Base-by-base conservation (phyloP, 2,329 filamentous ascomycete species). In the Penicillium sp. region DNA sequence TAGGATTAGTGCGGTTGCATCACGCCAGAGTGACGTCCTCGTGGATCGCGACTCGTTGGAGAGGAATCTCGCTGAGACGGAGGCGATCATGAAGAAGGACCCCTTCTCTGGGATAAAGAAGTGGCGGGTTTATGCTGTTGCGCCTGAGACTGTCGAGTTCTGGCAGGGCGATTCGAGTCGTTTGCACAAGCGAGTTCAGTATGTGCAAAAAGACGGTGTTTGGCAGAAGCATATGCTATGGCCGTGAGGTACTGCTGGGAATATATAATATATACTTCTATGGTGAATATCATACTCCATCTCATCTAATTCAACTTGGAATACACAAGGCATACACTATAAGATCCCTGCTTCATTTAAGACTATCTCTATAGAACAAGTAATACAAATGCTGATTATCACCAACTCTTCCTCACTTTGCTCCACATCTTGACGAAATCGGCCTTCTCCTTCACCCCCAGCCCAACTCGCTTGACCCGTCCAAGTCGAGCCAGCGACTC, bases 401-500 rank as follows among this genome's bases (percentile, higher is more conserved):
- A 69, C 67, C 67, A 69, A 7, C 51, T 67, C 34, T 59, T 59
- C 17, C 64, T 62, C 46, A 63, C 75, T 65, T 74, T 80, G 40
- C 67, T 77, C 86, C 86, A 93, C 24, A 86, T 85, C 48, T 86
- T 81, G 23, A 96, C 80, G 72, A 99, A 99, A 5, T 85, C 84
- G 20, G 80, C 77, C 78, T 99, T 99, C 55, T 97, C 91, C 63
- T 81, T 78, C 49, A 96, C 80, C 0, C 90, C 91, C 59, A 99
- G 71, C 0, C 89, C 91, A 1, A 99, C 91, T 49, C 93, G 82
- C 78, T 95, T 96, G 32, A 94, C 92, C 54, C 94, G 80, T 1
- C 92, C 90, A 46, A 99, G 72, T 46, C 93, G 78, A n/a, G 94
- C 91, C 49, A 99, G 77, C 9, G 91, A 86, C 62, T 97, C 94